Base-by-base conservation (phyloP, 2,329 filamentous ascomycete species). In the Botryotinia convoluta region DNA sequence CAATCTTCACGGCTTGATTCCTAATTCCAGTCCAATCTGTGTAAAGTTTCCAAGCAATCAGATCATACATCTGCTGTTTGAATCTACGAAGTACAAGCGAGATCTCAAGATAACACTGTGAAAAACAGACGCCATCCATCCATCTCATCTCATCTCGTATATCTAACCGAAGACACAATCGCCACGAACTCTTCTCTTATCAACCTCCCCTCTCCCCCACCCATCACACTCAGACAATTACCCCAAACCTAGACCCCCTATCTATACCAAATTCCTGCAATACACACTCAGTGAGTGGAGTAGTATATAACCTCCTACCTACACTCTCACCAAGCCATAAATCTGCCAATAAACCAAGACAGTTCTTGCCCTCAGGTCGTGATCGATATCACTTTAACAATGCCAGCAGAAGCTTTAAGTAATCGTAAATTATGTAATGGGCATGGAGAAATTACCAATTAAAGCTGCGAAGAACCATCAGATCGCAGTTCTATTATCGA, bases 401-500 rank as follows among this genome's bases (percentile, higher is more conserved):
- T 54, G 26, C 51, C 3, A 26, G 51, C 16, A 16, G 12, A n/a
- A 26, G 20, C 22, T 26, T 12, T 5, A 10, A 22, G 8, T 54
- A 29, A 29, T 54, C 5, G 26, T 16, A 16, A 29, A 54, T 16
- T 7, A 16, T 16, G 1, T 5, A 54, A 16, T 54, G 45, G 1
- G 2, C 1, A n/a, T 51, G 2, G 45, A 4, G 2, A 14, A 4
- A 2, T 51, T 4, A 12, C 0, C 22, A 4, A 12, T 54, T 0
- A n/a, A 1, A 54, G 51, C 26, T 3, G 6, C 2, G 5, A 8
- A 8, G n/a, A 16, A n/a, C 26, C 26, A 54, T 54, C 26, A 7
- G 1, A 3, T n/a, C 51, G 3, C 5, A 29, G 7, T 54, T 8
- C 5, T 16, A 0, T 51, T 51, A 4, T 51, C 1, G 45, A 26